A percentile compares a stretch with the other conserved stretches of the same genome.
These are phyloP conservation scores for Phytophthora syringae DNA, from an alignment of 352 stramenopile species.

Conservation along the genomic window DNA sequence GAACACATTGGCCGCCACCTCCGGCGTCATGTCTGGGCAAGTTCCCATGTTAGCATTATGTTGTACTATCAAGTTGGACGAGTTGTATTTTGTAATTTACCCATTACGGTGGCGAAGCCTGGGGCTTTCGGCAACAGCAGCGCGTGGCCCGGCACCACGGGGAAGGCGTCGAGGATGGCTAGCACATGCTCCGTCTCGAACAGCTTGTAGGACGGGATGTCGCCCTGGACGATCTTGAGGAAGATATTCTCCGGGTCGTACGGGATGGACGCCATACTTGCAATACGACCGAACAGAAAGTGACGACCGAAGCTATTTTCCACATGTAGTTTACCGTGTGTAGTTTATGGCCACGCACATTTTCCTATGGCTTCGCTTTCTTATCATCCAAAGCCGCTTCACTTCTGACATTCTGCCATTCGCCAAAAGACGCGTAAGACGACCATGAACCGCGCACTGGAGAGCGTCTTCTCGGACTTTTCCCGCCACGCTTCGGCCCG, in stretches of 20 bases:
- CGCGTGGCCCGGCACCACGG: slow-evolving; percentile 64
- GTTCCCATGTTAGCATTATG: too few relatives aligned
- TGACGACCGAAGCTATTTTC: too few relatives aligned
- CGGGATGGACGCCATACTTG: slow-evolving; percentile 48
- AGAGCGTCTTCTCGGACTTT: slow-evolving; percentile 73
- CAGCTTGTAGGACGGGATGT: slow-evolving; percentile 82
- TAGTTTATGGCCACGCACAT: background rate
- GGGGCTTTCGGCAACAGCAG: slow-evolving; percentile 77
- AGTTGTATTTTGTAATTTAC: slow-evolving; percentile 25
- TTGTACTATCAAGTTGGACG: background rate
- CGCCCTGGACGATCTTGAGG: slow-evolving; percentile 81
- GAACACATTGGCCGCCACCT: slow-evolving; percentile 76
- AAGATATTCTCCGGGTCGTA: slow-evolving; percentile 87
- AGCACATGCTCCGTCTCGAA: slow-evolving; percentile 89
- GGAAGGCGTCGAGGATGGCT: slow-evolving; percentile 86
- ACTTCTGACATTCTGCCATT: slow-evolving; percentile 18
- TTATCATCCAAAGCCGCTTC: slow-evolving; percentile 12
- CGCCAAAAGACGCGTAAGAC: slow-evolving; percentile 1
- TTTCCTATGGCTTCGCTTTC: slow-evolving; percentile 21
- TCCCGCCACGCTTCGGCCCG: slow-evolving; percentile 41
- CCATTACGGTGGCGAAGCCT: slow-evolving; percentile 69
- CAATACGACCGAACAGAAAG: too few relatives aligned
- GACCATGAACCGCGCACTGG: slow-evolving; percentile 73
- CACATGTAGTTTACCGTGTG: too few relatives aligned
- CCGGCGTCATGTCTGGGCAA: slow-evolving; percentile 68